Percentiles rank a stretch among this genome's conserved stretches.
Evolutionary conservation across 179 eudicot genomes (phyloP).

Genomic region (Silene coronaria): DNA sequence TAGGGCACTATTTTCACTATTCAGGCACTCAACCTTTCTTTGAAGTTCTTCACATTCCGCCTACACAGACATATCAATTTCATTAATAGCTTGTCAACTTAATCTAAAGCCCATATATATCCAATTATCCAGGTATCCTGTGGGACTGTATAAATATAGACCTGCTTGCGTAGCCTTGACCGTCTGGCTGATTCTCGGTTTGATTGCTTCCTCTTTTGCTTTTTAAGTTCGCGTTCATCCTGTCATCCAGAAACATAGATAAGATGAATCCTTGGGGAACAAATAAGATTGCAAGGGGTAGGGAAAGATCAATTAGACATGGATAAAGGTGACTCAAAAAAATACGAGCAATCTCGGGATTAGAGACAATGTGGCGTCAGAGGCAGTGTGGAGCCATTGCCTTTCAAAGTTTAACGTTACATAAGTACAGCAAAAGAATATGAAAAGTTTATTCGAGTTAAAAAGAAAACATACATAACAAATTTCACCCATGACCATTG

Average conservation of each 20-base stretch:
- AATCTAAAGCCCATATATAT: not conserved
- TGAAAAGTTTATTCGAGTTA: not conserved
- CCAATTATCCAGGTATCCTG: not conserved
- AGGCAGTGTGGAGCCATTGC: no score
- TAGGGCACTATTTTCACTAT: slow-evolving; percentile 56
- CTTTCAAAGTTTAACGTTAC: not conserved
- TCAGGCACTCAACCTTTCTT: slow-evolving; percentile 58
- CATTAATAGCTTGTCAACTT: not conserved
- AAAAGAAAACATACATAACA: slow-evolving; percentile 30
- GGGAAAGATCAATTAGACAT: no score
- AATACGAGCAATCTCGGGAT: no score
- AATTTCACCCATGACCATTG: slow-evolving; percentile 23
- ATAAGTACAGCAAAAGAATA: not conserved
- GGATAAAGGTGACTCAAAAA: no score
- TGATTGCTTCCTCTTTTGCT: slow-evolving; percentile 89
- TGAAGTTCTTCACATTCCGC: slow-evolving; percentile 97
- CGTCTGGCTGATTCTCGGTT: slow-evolving; percentile 97
- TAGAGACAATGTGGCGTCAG: no score
- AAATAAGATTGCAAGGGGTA: no score
- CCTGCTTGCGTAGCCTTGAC: slow-evolving; percentile 96
- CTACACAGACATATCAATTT: slow-evolving; percentile 33
- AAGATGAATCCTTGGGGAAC: not conserved
- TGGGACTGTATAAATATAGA: slow-evolving; percentile 5
- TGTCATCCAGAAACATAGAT: slow-evolving; percentile 24
- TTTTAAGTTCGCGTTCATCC: slow-evolving; percentile 92